Percentiles rank a stretch among this genome's conserved stretches.
These are phyloP conservation scores for Clarireedia homoeocarpa DNA, from an alignment of 2,329 filamentous ascomycete genomes.

Conservation along the genomic window DNA sequence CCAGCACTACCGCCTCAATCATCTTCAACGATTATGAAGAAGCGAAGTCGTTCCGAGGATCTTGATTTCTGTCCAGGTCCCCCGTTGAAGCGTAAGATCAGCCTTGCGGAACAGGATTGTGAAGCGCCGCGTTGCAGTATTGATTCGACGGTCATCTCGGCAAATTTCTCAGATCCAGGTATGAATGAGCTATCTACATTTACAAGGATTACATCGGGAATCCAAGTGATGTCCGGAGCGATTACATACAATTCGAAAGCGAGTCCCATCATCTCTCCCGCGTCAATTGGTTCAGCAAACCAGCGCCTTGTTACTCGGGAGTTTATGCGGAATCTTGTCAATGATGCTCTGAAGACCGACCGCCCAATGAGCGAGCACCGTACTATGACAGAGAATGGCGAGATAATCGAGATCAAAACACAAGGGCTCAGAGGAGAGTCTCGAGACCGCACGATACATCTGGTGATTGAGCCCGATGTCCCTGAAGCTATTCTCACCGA, in stretches of 20 bases:
- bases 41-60: constrained; percentile 19
- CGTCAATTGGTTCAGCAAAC: constrained; percentile 16
- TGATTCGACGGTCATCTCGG: too few relatives aligned
- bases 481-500: constrained; percentile 42
- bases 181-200: background rate
- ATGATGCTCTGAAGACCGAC: constrained; percentile 21
- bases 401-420: constrained; percentile 24
- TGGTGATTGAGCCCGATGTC: constrained; percentile 33
- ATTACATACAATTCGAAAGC: background rate
- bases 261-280: constrained; percentile 8
- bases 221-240: background rate
- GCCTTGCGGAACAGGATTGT: constrained; percentile 16
- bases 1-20: background rate
- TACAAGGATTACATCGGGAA: background rate
- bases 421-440: constrained; percentile 22
- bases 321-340: constrained; percentile 24
- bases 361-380: constrained; percentile 22
- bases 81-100: constrained; percentile 24
- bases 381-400: constrained; percentile 21
- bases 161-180: background rate
- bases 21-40: constrained; percentile 4
- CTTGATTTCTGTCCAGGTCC: constrained; percentile 17
- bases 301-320: constrained; percentile 22
- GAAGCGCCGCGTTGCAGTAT: too few relatives aligned
- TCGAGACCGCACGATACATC: constrained; percentile 32